phyloP scores from a whole-genome alignment of 495 filamentous ascomycete species.

The Tuber indicum region DNA sequence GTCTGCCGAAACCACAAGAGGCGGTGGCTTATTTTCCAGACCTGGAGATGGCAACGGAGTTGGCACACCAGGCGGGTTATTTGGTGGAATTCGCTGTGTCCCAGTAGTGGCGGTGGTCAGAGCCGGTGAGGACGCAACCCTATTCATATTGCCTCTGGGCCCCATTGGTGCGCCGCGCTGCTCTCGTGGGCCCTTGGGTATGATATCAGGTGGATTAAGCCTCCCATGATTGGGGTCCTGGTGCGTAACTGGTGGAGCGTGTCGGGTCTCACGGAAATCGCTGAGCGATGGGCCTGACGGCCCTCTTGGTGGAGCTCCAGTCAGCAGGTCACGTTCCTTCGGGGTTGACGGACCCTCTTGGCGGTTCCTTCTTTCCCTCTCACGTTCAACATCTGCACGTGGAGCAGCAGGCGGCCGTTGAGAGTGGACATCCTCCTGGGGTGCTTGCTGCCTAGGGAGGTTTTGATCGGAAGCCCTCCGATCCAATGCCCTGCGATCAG shows the following conservation, averaged over 20 bases:
- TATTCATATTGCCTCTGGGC: conserved; percentile 53
- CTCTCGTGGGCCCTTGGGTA: conserved; percentile 45
- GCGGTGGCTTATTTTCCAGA: neutral
- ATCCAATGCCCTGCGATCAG: conserved; percentile 27
- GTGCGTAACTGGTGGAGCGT: conserved; percentile 45
- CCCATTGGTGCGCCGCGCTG: conserved; percentile 62
- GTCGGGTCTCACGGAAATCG: conserved; percentile 43
- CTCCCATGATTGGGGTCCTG: conserved; percentile 59
- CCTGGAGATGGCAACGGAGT: conserved; percentile 39
- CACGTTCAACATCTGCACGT: conserved; percentile 37
- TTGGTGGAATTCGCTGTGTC: neutral
- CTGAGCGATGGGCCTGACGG: conserved; percentile 54
- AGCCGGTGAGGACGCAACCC: conserved; percentile 7
- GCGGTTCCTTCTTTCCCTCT: conserved; percentile 31
- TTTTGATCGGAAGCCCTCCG: conserved; percentile 29
- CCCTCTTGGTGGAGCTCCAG: conserved; percentile 37
- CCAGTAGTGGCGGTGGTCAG: neutral
- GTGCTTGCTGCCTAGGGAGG: conserved; percentile 23
- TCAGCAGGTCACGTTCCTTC: conserved; percentile 36
- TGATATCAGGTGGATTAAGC: conserved; percentile 50
- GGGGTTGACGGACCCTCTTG: conserved; percentile 20
- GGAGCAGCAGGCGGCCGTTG: conserved; percentile 38
- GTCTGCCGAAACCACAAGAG: neutral
- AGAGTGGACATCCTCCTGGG: conserved; percentile 23
- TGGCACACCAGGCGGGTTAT: conserved; percentile 18